phyloP scores from a whole-genome alignment of 2,329 filamentous ascomycete species.

The Aspergillus hiratsukae region DNA sequence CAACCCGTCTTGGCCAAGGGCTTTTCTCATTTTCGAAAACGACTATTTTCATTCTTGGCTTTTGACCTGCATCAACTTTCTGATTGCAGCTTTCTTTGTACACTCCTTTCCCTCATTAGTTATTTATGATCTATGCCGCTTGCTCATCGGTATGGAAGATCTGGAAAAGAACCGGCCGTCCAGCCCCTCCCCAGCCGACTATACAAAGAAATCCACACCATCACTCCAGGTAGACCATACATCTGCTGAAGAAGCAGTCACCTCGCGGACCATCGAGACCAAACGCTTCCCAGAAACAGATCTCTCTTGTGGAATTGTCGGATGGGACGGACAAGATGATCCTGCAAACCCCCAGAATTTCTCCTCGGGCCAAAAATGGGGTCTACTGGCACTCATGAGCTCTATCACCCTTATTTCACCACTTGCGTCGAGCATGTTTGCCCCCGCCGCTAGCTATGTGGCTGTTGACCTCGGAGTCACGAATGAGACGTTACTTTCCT shows the following conservation, averaged over 20 bases:
- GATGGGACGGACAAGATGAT: constrained; percentile 58
- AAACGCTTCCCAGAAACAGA: constrained; percentile 44
- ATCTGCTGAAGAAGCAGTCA: neutral
- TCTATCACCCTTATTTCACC: constrained; percentile 28
- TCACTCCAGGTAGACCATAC: neutral
- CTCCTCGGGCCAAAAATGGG: constrained; percentile 20
- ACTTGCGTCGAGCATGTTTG: constrained; percentile 32
- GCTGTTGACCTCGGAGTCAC: constrained; percentile 18
- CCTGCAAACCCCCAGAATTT: constrained; percentile 57
- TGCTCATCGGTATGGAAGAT: neutral
- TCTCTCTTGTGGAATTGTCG: constrained; percentile 52
- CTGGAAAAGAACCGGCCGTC: neutral
- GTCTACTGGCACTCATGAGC: constrained; percentile 23
- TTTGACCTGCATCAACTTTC: neutral
- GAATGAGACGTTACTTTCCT: constrained; percentile 23
- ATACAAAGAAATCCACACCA: neutral
- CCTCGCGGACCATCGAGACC: neutral
- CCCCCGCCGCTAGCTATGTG: constrained; percentile 23
- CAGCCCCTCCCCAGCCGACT: neutral
- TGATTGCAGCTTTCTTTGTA: neutral
- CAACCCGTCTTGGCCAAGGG: neutral
- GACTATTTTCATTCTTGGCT: no score
- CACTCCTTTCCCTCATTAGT: neutral
- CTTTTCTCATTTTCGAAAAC: neutral
- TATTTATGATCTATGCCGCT: neutral